Percentiles rank a stretch among this genome's conserved stretches.
Conservation (phyloP, 2,329 filamentous ascomycete species). For the Verticillium dahliae region DNA sequence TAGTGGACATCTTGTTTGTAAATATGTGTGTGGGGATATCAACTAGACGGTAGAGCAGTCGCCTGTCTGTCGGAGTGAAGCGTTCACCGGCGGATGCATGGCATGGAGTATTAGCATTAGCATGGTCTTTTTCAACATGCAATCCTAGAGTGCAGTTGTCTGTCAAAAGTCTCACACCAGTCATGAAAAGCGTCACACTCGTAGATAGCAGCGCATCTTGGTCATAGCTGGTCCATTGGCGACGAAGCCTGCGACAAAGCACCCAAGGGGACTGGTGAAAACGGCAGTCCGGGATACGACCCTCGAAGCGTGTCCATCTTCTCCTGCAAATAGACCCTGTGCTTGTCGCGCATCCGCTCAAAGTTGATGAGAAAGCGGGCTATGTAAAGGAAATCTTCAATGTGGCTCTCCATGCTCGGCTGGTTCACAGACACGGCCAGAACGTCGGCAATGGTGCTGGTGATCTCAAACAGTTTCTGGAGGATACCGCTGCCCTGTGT, state of each 20-base stretch:
- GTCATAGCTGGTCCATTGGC: not conserved
- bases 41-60: not conserved
- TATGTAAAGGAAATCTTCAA: constrained; percentile 48
- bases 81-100: not conserved
- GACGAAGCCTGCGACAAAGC: not conserved
- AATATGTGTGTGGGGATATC: not conserved
- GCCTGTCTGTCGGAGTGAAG: not conserved
- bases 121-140: not conserved
- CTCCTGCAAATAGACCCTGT: constrained; percentile 31
- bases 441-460: constrained; percentile 53
- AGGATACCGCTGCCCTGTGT: constrained; percentile 51
- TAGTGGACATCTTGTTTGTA: not conserved
- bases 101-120: too few species aligned
- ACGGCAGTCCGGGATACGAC: not conserved
- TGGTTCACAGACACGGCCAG: constrained; percentile 40
- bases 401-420: constrained; percentile 37
- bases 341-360: constrained; percentile 37
- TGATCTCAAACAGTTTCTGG: constrained; percentile 54
- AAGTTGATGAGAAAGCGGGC: constrained; percentile 43
- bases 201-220: not conserved
- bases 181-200: too few species aligned
- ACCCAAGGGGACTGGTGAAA: not conserved
- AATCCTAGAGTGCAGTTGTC: not conserved
- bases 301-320: constrained; percentile 26
- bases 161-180: not conserved